Evolutionary conservation across 2,329 filamentous ascomycete genomes (phyloP).

Genomic region (Aaosphaeria arxii): DNA sequence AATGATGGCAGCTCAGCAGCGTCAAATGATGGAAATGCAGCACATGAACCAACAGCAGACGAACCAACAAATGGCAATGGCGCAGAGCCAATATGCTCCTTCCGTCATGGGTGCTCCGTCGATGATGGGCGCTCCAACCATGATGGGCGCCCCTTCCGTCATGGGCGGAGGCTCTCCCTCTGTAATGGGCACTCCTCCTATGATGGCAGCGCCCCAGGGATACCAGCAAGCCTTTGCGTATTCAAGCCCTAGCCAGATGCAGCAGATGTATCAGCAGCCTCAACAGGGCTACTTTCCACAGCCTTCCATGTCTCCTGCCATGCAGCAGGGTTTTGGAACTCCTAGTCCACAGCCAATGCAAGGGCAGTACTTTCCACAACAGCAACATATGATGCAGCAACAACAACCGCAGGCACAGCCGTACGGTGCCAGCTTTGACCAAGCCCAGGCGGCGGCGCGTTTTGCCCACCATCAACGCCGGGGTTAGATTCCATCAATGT

Average conservation of each 20-base stretch:
- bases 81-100: conserved; percentile 2
- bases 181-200: conserved; percentile 19
- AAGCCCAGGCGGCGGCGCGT: conserved; percentile 25
- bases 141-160: neutral
- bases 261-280: conserved; percentile 16
- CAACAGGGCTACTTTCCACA: neutral
- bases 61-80: conserved; percentile 13
- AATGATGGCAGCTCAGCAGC: conserved; percentile 28
- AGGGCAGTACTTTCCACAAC: conserved; percentile 19
- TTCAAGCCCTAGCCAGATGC: neutral
- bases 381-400: conserved; percentile 11
- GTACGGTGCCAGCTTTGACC: conserved; percentile 29
- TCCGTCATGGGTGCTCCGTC: conserved; percentile 6
- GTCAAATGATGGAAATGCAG: conserved; percentile 27
- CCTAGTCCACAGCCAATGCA: conserved; percentile 24
- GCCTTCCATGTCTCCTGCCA: conserved; percentile 16
- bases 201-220: conserved; percentile 20
- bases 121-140: conserved; percentile 17
- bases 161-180: conserved; percentile 9
- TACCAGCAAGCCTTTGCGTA: conserved; percentile 25
- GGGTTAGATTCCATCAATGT: neutral
- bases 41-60: conserved; percentile 19
- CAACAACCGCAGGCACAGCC: conserved; percentile 21
- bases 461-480: conserved; percentile 22
- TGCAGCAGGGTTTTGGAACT: conserved; percentile 25